Evolutionary conservation across 2,329 filamentous ascomycete species (phyloP).

Genomic region (Pseudogymnoascus sp.): DNA sequence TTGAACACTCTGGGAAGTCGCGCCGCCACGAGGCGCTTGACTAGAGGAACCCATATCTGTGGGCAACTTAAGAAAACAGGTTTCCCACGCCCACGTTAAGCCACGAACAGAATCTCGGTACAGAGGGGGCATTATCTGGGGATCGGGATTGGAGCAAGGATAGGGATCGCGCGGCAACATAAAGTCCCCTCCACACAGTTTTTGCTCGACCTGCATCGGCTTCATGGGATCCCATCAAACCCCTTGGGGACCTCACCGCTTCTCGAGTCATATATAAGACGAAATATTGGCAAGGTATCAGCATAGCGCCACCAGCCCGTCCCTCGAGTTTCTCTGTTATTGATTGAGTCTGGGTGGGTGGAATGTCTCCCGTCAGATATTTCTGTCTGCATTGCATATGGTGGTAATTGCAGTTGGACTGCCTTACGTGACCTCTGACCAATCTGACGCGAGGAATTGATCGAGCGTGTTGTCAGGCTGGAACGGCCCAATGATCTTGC

Average conservation of each 20-base stretch:
- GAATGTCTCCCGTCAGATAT: background rate
- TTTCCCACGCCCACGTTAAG: conserved; percentile 1
- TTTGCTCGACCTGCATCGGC: background rate
- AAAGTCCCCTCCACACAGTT: background rate
- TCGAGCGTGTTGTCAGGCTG: conserved; percentile 1
- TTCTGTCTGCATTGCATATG: conserved; percentile 4
- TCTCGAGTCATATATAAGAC: conserved; percentile 3
- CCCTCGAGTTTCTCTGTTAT: background rate
- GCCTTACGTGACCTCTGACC: background rate
- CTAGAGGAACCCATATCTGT: background rate
- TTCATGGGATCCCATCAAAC: background rate
- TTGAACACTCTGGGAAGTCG: background rate
- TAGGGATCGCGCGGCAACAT: conserved; percentile 4
- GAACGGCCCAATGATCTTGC: conserved; percentile 5
- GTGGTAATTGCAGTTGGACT: conserved; percentile 5
- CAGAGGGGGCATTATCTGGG: conserved; percentile 1
- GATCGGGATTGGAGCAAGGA: conserved; percentile 8
- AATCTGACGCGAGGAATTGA: background rate
- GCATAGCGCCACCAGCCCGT: background rate
- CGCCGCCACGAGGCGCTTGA: background rate
- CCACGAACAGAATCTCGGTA: conserved; percentile 1
- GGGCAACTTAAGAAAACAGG: background rate
- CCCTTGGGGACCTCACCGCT: conserved; percentile 3
- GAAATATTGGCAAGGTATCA: conserved; percentile 4
- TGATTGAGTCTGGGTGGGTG: background rate